Evolutionary conservation across 345 rosid species (phyloP), one percentile per base, ranked within the genome.

Genomic region (Hypericum androsaemum): DNA sequence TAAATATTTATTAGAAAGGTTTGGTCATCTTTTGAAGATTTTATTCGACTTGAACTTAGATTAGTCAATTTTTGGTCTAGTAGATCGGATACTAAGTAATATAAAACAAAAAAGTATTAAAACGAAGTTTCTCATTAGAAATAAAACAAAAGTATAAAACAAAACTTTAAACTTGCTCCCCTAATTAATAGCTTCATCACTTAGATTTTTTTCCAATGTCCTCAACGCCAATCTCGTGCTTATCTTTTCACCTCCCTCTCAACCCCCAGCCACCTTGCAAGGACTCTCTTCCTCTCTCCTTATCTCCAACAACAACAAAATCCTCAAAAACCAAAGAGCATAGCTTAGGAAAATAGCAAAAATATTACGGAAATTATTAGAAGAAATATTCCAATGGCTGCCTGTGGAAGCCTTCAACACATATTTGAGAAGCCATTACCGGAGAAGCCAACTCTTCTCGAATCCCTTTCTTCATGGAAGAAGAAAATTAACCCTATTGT

Each of bases 401-500:
- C 88, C 57, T 80, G 78, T 62, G 80, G 75, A 60, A 71, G 95
- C 64, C 74, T 85, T 46, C 83, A 81, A 28, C 87, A 61, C 60
- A 76, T 85, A 54, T 83, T 89, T 49, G 92, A 83, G 35, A 78
- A 64, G 46, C 58, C 73, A 10, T 65, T 65, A 50, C 83, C 84
- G 4, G 79, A 81, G 55, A 76, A 70, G 10, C 64, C 71, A 39
- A 65, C 84, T 0, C 60, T 81, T 17, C 65, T 81, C 28, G 85
- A 81, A 15, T 71, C 83, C 45, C 74, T 81, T 40, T 75, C 87
- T 6, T 28, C 80, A 42, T 86, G 94, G 94, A 78, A 68, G 69
- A 74, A 54, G 43, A 52, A 65, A 37, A 52, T 55, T 0, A 56
- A 61, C 37, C 75, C 73, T 46, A 17, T 32, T 14, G n/a, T 57